Evolutionary conservation across 2,329 filamentous ascomycete genomes (phyloP).

Genomic region (Podosphaera leucotricha): DNA sequence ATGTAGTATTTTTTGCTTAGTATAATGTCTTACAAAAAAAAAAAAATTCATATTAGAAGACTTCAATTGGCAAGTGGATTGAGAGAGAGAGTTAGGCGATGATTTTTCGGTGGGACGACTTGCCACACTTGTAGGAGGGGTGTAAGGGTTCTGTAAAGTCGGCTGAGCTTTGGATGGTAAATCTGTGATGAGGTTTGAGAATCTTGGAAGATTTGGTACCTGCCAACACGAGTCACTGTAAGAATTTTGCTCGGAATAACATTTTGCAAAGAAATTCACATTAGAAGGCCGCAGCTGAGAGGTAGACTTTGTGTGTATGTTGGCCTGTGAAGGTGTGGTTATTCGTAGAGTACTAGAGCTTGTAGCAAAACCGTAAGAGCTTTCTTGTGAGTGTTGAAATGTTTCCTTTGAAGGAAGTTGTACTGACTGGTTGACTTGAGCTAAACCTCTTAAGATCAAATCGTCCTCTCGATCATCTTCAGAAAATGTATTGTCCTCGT

Average conservation of each 20-base stretch:
- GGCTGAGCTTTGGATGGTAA: constrained; percentile 4
- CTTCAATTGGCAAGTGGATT: background rate
- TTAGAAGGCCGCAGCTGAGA: background rate
- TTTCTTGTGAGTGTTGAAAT: background rate
- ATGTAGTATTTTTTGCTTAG: no score
- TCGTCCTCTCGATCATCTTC: constrained; percentile 14
- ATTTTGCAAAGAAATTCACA: constrained; percentile 1
- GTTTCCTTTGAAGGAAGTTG: constrained; percentile 5
- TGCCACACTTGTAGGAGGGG: background rate
- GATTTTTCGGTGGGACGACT: background rate
- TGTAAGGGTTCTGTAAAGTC: background rate
- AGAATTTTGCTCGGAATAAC: background rate
- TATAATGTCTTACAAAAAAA: background rate
- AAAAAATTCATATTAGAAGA: background rate
- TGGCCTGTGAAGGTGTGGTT: background rate
- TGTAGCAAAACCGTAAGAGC: background rate
- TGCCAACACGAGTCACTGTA: constrained; percentile 12
- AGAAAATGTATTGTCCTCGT: constrained; percentile 5
- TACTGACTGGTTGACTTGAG: constrained; percentile 7
- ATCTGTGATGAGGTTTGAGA: no score
- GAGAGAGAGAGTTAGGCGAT: background rate
- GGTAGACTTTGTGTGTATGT: background rate
- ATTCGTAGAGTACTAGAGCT: background rate
- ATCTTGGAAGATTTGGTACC: constrained; percentile 11
- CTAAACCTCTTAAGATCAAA: constrained; percentile 14